A percentile compares a stretch with the other conserved stretches of the same genome.
Conservation (phyloP, 2,329 filamentous ascomycete species). For the Microdochium nivale region DNA sequence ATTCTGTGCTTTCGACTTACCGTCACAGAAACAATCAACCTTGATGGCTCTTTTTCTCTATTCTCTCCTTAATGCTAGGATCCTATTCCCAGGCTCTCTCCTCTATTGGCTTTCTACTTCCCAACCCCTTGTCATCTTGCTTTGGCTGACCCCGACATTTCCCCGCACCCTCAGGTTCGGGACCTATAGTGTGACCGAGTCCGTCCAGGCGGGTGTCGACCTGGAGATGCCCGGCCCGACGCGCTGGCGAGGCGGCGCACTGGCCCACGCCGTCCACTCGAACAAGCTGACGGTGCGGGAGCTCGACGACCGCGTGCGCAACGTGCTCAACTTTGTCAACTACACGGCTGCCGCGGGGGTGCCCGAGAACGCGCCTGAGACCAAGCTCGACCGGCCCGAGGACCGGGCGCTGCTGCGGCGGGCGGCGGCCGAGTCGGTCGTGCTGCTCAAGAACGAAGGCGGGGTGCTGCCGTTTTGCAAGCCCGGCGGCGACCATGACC, state of each 20-base stretch:
- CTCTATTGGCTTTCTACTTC: no score
- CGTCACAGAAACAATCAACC: no score
- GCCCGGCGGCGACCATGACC: no score
- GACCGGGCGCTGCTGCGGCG: conserved; percentile 48
- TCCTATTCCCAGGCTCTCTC: no score
- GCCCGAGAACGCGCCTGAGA: conserved; percentile 37
- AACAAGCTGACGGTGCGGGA: not conserved
- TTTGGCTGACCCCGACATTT: no score
- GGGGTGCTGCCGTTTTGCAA: conserved; percentile 54
- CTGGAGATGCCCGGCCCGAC: conserved; percentile 31
- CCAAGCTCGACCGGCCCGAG: conserved; percentile 53
- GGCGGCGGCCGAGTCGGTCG: conserved; percentile 62
- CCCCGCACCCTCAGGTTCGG: no score
- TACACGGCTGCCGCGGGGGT: not conserved
- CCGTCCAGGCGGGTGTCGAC: conserved; percentile 29
- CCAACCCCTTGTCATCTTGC: no score
- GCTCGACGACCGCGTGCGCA: not conserved
- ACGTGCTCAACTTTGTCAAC: not conserved
- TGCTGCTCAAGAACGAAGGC: conserved; percentile 65
- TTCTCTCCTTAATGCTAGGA: no score
- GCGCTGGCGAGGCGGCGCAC: not conserved
- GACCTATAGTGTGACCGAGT: conserved; percentile 22
- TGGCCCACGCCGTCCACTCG: not conserved
- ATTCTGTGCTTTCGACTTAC: no score
- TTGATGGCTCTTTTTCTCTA: no score